phyloP scores from a whole-genome alignment of 129 eudicot species.

The Heracleum sosnowskyi region DNA sequence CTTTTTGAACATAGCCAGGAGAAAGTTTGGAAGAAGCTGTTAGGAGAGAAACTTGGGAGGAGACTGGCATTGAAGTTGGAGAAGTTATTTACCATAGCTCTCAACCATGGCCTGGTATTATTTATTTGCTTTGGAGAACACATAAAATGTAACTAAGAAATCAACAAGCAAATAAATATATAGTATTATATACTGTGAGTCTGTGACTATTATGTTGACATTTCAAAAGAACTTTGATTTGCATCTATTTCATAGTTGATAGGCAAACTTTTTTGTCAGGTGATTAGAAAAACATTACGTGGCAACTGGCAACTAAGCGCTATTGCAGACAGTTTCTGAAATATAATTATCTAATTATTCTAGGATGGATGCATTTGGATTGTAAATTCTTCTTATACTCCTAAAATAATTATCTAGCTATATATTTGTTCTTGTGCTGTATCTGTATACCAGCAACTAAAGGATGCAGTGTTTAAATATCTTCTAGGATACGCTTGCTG shows the following conservation, averaged over 20 bases:
- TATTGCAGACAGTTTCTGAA: not conserved
- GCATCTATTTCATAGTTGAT: not conserved
- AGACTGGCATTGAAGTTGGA: constrained; percentile 87
- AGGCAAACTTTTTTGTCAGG: not conserved
- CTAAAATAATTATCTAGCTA: not conserved
- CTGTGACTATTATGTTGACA: not conserved
- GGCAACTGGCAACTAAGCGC: not conserved
- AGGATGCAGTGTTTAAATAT: not conserved
- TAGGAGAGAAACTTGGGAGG: constrained; percentile 97
- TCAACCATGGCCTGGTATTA: constrained; percentile 93
- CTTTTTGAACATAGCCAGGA: constrained; percentile 55
- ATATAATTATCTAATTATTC: not conserved
- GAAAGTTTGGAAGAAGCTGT: constrained; percentile 97
- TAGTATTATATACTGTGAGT: not conserved
- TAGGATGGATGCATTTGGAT: not conserved
- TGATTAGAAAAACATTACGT: not conserved
- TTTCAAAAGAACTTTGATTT: not conserved
- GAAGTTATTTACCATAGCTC: constrained; percentile 90
- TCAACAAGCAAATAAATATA: not conserved
- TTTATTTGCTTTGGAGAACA: not conserved
- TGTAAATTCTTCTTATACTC: not conserved
- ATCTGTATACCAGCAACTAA: not conserved
- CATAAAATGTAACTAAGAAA: not conserved
- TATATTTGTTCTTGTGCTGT: not conserved
- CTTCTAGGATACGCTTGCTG: not conserved